Conservation (phyloP, 805 yeast genomes). For the Candida hungchunana region DNA sequence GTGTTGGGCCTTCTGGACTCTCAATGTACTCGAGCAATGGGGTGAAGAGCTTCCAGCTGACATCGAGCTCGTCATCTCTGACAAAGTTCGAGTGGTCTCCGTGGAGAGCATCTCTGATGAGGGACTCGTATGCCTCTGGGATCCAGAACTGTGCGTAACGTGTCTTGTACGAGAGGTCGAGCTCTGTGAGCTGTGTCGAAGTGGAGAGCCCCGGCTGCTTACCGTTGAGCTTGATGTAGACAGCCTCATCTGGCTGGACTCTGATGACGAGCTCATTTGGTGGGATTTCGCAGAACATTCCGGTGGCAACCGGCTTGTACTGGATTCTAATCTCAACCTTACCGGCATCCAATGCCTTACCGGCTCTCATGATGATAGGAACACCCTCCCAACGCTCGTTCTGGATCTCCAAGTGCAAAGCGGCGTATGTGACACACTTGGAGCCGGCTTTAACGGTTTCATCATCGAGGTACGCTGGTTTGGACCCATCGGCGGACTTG, state of each 20-base stretch:
- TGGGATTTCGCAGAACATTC: conserved; percentile 75
- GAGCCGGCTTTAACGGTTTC: conserved; percentile 79
- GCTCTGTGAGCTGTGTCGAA: conserved; percentile 78
- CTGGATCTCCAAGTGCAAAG: conserved; percentile 68
- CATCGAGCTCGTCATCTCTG: conserved; percentile 94
- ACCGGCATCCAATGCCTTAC: conserved; percentile 92
- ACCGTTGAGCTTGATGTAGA: conserved; percentile 87
- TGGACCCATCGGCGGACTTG: conserved; percentile 77
- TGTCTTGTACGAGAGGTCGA: conserved; percentile 78
- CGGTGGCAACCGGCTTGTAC: conserved; percentile 80
- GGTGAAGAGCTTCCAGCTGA: conserved; percentile 90
- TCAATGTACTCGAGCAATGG: conserved; percentile 83
- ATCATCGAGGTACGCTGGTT: conserved; percentile 91
- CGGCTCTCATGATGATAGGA: conserved; percentile 93
- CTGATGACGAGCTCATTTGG: conserved; percentile 93
- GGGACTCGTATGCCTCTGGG: conserved; percentile 96
- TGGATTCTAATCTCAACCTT: conserved; percentile 95
- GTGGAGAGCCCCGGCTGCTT: conserved; percentile 91
- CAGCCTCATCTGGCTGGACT: conserved; percentile 92
- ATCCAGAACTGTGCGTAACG: conserved; percentile 88
- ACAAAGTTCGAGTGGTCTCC: conserved; percentile 98
- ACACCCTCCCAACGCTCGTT: conserved; percentile 99
- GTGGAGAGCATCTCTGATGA: conserved; percentile 82
- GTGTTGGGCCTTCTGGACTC: conserved; percentile 60
- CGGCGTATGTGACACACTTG: conserved; percentile 90